These are phyloP conservation scores for Ceratobasidium sp. DNA, from an alignment of 1,284 basidiomycete genomes.

Conservation along the genomic window DNA sequence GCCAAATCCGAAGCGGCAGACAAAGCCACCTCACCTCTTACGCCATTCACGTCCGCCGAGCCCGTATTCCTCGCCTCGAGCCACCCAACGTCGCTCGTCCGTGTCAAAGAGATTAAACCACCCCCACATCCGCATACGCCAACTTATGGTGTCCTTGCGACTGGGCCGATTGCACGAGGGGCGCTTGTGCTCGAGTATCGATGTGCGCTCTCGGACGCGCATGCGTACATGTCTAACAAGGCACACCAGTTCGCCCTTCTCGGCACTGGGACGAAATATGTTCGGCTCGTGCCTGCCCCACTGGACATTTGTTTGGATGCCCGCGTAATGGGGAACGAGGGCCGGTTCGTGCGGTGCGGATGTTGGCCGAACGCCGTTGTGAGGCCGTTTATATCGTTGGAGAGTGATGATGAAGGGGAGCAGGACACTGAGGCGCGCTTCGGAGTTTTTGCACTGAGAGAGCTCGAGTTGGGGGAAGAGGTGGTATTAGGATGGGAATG, in stretches of 20 bases:
- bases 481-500: conserved; percentile 95
- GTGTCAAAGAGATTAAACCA: conserved; percentile 39
- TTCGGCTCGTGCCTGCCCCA: conserved; percentile 83
- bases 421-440: conserved; percentile 70
- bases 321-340: conserved; percentile 77
- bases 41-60: conserved; percentile 31
- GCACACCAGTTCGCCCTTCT: conserved; percentile 63
- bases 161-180: conserved; percentile 53
- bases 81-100: conserved; percentile 28
- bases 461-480: conserved; percentile 85
- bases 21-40: neutral
- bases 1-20: conserved; percentile 1
- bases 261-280: conserved; percentile 63
- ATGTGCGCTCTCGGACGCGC: conserved; percentile 54
- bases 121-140: conserved; percentile 29
- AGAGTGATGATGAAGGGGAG: conserved; percentile 56
- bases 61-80: conserved; percentile 38
- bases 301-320: conserved; percentile 86
- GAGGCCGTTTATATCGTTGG: conserved; percentile 74
- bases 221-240: conserved; percentile 56
- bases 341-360: conserved; percentile 81
- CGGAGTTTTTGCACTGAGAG: conserved; percentile 83
- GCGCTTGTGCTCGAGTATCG: conserved; percentile 54
- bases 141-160: conserved; percentile 55
- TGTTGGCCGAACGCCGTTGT: conserved; percentile 92